phyloP scores from a whole-genome alignment of 164 flowering plant species.

The Warburgia ugandensis region DNA sequence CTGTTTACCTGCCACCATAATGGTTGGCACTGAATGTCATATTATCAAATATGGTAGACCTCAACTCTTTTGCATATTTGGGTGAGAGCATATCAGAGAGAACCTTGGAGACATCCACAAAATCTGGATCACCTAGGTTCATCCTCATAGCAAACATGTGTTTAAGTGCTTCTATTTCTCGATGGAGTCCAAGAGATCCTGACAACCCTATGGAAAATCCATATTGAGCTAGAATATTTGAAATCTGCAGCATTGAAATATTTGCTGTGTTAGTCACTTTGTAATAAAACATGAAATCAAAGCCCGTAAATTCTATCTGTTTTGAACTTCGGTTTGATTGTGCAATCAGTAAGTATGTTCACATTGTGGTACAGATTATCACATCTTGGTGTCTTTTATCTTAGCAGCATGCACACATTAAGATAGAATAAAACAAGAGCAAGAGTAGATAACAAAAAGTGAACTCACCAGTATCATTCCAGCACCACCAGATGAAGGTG shows the following conservation, averaged over 20 bases:
- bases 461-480: slow-evolving; percentile 40
- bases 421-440: neutral
- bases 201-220: slow-evolving; percentile 20
- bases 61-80: slow-evolving; percentile 39
- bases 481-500: slow-evolving; percentile 54
- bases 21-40: slow-evolving; percentile 38
- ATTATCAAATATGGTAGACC: slow-evolving; percentile 39
- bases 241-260: slow-evolving; percentile 27
- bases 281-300: too few species aligned
- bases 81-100: slow-evolving; percentile 52
- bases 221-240: slow-evolving; percentile 48
- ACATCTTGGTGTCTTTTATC: neutral
- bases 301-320: too few species aligned
- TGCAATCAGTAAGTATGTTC: too few species aligned
- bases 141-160: slow-evolving; percentile 45
- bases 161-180: slow-evolving; percentile 53
- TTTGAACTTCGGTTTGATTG: too few species aligned
- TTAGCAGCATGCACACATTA: neutral
- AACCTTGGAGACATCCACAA: slow-evolving; percentile 29
- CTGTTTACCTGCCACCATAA: slow-evolving; percentile 52
- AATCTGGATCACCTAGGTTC: slow-evolving; percentile 75
- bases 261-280: neutral
- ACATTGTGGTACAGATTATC: too few species aligned
- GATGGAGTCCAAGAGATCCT: slow-evolving; percentile 42
- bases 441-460: neutral